Base-by-base conservation (phyloP, 768 basidiomycete species). In the Rhizopogon sp. region DNA sequence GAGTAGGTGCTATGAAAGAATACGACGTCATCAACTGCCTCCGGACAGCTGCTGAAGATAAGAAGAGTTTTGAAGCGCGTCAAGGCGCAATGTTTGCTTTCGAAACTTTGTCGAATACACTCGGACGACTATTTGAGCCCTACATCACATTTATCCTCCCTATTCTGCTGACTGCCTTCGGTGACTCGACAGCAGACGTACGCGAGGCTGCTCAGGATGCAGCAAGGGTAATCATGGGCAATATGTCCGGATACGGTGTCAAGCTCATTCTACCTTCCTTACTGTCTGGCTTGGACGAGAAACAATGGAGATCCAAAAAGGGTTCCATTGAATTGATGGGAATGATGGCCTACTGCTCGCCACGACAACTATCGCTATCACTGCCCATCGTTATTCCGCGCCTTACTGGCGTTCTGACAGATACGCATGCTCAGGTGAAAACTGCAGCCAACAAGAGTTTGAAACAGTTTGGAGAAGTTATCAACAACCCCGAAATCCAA, bases 341-440 rank as follows among this genome's bases (percentile, higher is more conserved):
- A 22, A 90, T 94, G 80, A 98, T 98, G 95, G 97, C 97, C 1
- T 98, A 96, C 71, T 96, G 95, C 67, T 93, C 97, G 8, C 97
- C 96, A 1, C 83, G 85, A 39, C 97, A 99, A 70, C 81, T 98
- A 14, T 97, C 97, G 0, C 76, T 93, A 17, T 98, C 96, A 0
- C 78, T 99, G 3, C 96, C 96, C 6, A 91, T 98, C 50, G 93
- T 98, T 69, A 95, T 99, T 52, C 97, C 97, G 6, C 85, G 89
- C n/a, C 74, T 99, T 25, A 97, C 95, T 17, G 90, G 86, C 5
- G 94, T 97, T 47, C 76, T 99, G 54, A 98, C 94, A 53, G 97
- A 99, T 70, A 95, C 97, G 5, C 97, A 98, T 75, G 87, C 93
- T 13, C 96, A 98, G 78, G 97, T 99, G 31, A 84, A 93, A 58